A percentile compares a stretch with the other conserved stretches of the same genome.
These are phyloP conservation scores for Dichomitus squalens DNA, from an alignment of 1,284 basidiomycete species.

Conservation along the genomic window DNA sequence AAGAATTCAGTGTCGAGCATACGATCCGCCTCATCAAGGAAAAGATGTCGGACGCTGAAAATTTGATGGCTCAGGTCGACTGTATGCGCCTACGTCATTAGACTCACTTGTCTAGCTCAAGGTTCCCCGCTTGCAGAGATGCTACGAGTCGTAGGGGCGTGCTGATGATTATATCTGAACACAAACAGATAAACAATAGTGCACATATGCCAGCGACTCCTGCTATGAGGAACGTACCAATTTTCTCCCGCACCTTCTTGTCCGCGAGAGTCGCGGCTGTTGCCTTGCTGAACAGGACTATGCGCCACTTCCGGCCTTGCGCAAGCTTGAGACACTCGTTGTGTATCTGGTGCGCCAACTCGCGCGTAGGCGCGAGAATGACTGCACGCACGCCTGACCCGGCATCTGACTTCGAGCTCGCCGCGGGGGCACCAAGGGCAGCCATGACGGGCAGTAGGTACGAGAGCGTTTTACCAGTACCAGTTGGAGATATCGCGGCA, in stretches of 20 bases:
- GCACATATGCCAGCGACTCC: background rate
- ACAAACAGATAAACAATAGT: background rate
- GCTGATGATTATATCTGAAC: constrained; percentile 76
- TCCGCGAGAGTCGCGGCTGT: constrained; percentile 75
- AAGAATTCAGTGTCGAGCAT: constrained; percentile 90
- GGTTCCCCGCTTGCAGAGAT: constrained; percentile 65
- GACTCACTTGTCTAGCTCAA: constrained; percentile 76
- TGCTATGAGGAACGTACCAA: constrained; percentile 53
- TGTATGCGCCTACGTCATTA: background rate
- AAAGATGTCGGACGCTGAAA: constrained; percentile 75
- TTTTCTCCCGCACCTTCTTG: constrained; percentile 69
- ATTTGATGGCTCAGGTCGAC: constrained; percentile 12
- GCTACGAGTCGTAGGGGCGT: constrained; percentile 81
- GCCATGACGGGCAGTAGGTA: constrained; percentile 86
- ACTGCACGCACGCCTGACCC: constrained; percentile 76
- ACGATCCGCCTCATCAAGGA: constrained; percentile 92
- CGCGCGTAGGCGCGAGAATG: constrained; percentile 90
- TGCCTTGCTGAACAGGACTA: constrained; percentile 84
- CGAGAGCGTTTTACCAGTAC: constrained; percentile 91
- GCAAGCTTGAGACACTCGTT: constrained; percentile 89
- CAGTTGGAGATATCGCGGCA: constrained; percentile 91
- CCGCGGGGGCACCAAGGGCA: constrained; percentile 61
- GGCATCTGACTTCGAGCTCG: constrained; percentile 46
- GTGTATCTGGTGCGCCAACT: constrained; percentile 95
- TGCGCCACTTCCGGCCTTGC: constrained; percentile 82